Base-by-base conservation (phyloP, 179 eudicot genomes). In the Pouteria campechiana region DNA sequence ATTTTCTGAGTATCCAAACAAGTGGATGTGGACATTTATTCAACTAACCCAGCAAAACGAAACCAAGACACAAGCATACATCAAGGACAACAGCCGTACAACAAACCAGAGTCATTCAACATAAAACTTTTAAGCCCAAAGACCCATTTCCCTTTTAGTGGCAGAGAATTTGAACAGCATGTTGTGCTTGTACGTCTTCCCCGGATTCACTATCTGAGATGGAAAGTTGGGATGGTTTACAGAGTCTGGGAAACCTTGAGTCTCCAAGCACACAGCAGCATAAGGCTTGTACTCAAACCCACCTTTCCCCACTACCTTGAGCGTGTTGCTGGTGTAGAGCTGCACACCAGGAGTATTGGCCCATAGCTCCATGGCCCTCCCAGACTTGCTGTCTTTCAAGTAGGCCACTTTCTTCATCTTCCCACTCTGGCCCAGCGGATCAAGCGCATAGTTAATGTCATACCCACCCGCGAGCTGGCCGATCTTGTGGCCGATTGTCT, bases 261-360 rank as follows among this genome's bases (percentile, higher is more conserved):
- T 76, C 76, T 83, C 94, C 67, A 83, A 69, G 18, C 76, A 73
- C 58, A 85, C 57, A n/a, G 74, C 97, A 1, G 77, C 73, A 44
- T 71, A 75, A 31, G 57, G 37, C 15, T 64, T 35, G 12, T 85
- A 89, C 2, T 69, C 59, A 50, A 25, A 69, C 8, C 97, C 93
- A 5, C 72, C 81, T 52, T 78, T 85, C 7, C 95, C 97, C 19
- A 42, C 68, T 61, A 58, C 60, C 17, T 73, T 7, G 5, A 85
- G 25, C 24, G 14, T 42, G 15, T 78, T 70, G 11, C 68, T 69
- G 0, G 97, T 85, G 32, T 89, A 89, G 37, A 89, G 79, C 57
- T 89, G 97, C 28, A 85, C 60, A 8, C 97, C 95, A 0, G 86
- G 93, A 30, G 73, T 60, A 48, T 70, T 68, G 0, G 89, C 50